Evolutionary conservation across 2,329 filamentous ascomycete species (phyloP), one percentile per base, ranked within the genome.

Genomic region (Neurospora sp.): DNA sequence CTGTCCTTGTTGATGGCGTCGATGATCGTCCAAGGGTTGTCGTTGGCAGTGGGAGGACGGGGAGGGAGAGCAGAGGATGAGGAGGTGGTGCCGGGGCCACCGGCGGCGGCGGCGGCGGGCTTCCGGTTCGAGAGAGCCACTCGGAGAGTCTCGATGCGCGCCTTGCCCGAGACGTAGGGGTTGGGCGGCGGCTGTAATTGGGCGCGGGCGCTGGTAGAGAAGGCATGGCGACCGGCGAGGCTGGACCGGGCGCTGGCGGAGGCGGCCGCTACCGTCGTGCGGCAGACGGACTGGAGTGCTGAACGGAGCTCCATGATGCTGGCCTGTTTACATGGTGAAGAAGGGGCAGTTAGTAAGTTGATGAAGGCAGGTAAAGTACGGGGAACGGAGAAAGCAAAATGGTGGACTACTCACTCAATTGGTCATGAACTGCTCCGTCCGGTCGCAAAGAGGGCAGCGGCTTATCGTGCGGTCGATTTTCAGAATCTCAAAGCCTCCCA

Each of bases 301-400:
- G 70, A 74, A 28, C 74, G 74, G 73, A 76, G 68, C 71, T 74
- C 75, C 76, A 77, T 76, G 72, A 69, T 72, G 23, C 67, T 72
- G 70, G 46, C 3, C 46, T 58, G 46, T 58, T 58, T 28, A 58
- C 46, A 58, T 58, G 46, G 19, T 70, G 42, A 6, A 6, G 46
- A 38, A 33, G 39, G 28, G 62, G 11, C 15, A 66, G 38, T 72
- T 58, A 72, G 70, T 42, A 11, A 69, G 67, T 62, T 19, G 23
- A 2, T 4, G 5, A 40, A n/a, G n/a, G 13, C 23, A 66, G 10
- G 11, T 15, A 8, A 58, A 15, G 19, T 28, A 58, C 2, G 5
- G 46, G 0, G 46, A 46, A 46, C 46, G 2, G 46, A 28, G 23
- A 58, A 58, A 33, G 19, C 43, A 52, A 33, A 17, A 58, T 7